Base-by-base conservation (phyloP, 768 basidiomycete genomes). In the Suillus discolor region DNA sequence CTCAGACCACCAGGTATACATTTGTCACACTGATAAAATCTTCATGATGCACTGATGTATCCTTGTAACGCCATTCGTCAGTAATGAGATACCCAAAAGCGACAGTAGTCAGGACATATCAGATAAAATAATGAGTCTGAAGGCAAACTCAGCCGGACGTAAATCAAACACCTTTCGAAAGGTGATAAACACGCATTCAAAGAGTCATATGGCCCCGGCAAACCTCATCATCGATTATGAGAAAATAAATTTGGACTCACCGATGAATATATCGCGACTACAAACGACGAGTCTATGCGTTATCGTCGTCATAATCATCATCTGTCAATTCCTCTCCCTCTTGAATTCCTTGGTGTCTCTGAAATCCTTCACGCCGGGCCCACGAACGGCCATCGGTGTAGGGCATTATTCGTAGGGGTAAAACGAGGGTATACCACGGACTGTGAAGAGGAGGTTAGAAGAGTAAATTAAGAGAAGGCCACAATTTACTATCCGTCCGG, bases 141-240 rank as follows among this genome's bases (percentile, higher is more conserved):
- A 36, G 62, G 34, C 49, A 36, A 62, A 79, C 85, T 81, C 36
- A 42, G 59, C 87, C 87, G 87, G 87, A 84, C 84, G 73, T 82
- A 81, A 79, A 82, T 88, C 87, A 85, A 75, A 49, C 86, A 69
- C 72, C 85, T 86, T 81, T 82, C 84, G 81, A 76, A 83, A 74
- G 71, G 68, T 59, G 67, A 55, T 69, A 53, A 66, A 71, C 69
- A 54, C n/a, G 67, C 71, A 74, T 76, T 72, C 78, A 75, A 82
- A 89, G 89, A 71, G 87, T 92, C 91, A 87, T 91, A 88, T 93
- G 91, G 91, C 91, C 91, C 91, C 91, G 91, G 91, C 77, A 62
- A 69, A 60, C 53, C 67, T 77, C 90, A 89, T 91, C 90, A 79
- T 72, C n/a, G 38, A 28, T 13, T 20, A 16, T 42, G 23, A 20